phyloP scores from a whole-genome alignment of 805 yeast species.

The Torulaspora gathmanii region DNA sequence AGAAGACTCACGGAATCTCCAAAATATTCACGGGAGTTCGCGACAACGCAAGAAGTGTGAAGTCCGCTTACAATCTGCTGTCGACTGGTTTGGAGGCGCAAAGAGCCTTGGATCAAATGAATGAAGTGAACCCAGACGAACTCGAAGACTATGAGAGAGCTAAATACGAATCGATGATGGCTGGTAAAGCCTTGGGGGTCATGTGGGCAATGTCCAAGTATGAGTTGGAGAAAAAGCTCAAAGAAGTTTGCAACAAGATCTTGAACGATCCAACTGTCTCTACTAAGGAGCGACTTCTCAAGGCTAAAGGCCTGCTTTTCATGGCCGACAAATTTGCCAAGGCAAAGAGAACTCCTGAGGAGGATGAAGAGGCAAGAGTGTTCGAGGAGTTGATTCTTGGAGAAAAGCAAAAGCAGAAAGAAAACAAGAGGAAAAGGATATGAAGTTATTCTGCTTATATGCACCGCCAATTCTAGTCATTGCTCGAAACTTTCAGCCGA shows the following conservation, averaged over 20 bases:
- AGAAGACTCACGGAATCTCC: constrained; percentile 80
- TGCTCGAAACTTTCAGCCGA: not conserved
- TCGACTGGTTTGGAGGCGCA: constrained; percentile 88
- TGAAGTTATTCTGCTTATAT: not conserved
- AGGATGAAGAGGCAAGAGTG: constrained; percentile 84
- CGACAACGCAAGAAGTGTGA: constrained; percentile 77
- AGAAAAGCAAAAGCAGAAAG: constrained; percentile 57
- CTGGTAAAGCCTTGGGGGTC: constrained; percentile 87
- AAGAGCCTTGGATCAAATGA: constrained; percentile 65
- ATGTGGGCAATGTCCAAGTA: constrained; percentile 93
- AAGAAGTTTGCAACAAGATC: constrained; percentile 77
- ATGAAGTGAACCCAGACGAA: constrained; percentile 59
- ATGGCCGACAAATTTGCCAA: constrained; percentile 66
- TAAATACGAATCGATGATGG: constrained; percentile 73
- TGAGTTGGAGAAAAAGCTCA: constrained; percentile 74
- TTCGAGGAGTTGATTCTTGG: constrained; percentile 92
- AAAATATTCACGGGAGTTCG: constrained; percentile 76
- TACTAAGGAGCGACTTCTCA: constrained; percentile 55
- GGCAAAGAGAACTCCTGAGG: constrained; percentile 75
- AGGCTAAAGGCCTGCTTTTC: constrained; percentile 74
- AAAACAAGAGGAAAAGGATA: constrained; percentile 40
- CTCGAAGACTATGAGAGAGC: constrained; percentile 58
- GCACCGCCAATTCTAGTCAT: not conserved
- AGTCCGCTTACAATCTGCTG: constrained; percentile 76
- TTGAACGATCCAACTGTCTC: constrained; percentile 63